Base-by-base conservation (phyloP, 768 basidiomycete genomes). In the Mycena galopus region DNA sequence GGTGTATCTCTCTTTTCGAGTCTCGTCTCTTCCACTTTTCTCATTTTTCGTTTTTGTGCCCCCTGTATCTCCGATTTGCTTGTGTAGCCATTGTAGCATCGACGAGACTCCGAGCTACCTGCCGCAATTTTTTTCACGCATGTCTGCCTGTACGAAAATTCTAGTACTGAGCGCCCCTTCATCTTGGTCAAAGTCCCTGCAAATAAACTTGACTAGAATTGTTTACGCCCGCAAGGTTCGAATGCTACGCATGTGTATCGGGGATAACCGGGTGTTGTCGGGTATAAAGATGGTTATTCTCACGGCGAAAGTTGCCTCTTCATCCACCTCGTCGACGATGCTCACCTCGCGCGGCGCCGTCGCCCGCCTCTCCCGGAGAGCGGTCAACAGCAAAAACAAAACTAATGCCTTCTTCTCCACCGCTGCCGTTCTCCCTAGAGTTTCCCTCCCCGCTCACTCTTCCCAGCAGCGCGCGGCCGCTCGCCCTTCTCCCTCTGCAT, bases 351-450 rank as follows among this genome's bases (percentile, higher is more conserved):
- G 94, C 84, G 93, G 93, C 86, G 89, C 92, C 82, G 90, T 95
- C 84, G 89, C 93, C 82, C 94, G 95, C 85, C 88, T 96, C 84
- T 93, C 95, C 73, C 93, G 91, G 88, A 92, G 94, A 87, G 93
- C 93, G 78, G 87, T 91, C 81, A 91, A 91, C 82, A 90, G 85
- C 82, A 89, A 91, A 78, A 93, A 90, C 85, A 91, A 90, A 85
- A 89, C 92, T 23, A 90, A 86, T 83, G 91, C 93, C 81, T 92
- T 94, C 86, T 93, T 95, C 86, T 93, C 93, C 74, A 92, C 94
- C 69, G 89, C 92, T 68, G 84, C 90, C 72, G 87, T 91, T 80
- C 81, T 88, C 77, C 89, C 84, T 79, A 88, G 83, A 85, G 88
- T 79, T 83, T 86, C 83, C 83, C 86, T 84, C 67, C 88, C 84